Evolutionary conservation across 768 basidiomycete genomes (phyloP).

Genomic region (Lactarius vividus): DNA sequence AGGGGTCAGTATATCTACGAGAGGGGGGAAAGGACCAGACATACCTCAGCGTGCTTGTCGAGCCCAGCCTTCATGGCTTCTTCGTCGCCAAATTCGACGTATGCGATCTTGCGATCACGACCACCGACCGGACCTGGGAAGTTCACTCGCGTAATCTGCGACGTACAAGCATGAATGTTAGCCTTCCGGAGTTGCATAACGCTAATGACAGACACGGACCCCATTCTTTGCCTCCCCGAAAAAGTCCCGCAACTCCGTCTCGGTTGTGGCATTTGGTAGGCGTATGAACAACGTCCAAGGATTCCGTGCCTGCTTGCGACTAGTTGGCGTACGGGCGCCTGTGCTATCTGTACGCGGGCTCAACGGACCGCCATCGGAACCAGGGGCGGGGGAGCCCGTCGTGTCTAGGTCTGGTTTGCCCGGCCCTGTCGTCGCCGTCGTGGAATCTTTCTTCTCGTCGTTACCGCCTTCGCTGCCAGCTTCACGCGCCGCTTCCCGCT

Average conservation of each 20-base stretch:
- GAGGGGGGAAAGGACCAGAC: slow-evolving; percentile 27
- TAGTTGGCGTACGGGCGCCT: slow-evolving; percentile 71
- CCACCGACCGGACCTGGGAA: slow-evolving; percentile 50
- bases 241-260: slow-evolving; percentile 70
- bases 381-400: slow-evolving; percentile 30
- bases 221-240: slow-evolving; percentile 69
- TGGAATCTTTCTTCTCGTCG: slow-evolving; percentile 37
- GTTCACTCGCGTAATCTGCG: slow-evolving; percentile 65
- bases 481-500: slow-evolving; percentile 35
- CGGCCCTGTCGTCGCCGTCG: slow-evolving; percentile 36
- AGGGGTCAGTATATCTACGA: slow-evolving; percentile 14
- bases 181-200: too few species aligned
- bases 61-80: slow-evolving; percentile 79
- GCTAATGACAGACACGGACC: too few species aligned
- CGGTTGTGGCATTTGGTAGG: slow-evolving; percentile 50
- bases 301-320: slow-evolving; percentile 58
- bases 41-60: slow-evolving; percentile 69
- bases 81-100: slow-evolving; percentile 89
- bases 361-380: slow-evolving; percentile 42
- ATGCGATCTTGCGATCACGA: slow-evolving; percentile 61
- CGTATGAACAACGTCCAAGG: slow-evolving; percentile 88
- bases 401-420: slow-evolving; percentile 29
- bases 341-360: slow-evolving; percentile 47
- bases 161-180: slow-evolving; percentile 2
- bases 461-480: slow-evolving; percentile 12